Conservation (phyloP, 257 asterid species). For the Solanum rostratum region DNA sequence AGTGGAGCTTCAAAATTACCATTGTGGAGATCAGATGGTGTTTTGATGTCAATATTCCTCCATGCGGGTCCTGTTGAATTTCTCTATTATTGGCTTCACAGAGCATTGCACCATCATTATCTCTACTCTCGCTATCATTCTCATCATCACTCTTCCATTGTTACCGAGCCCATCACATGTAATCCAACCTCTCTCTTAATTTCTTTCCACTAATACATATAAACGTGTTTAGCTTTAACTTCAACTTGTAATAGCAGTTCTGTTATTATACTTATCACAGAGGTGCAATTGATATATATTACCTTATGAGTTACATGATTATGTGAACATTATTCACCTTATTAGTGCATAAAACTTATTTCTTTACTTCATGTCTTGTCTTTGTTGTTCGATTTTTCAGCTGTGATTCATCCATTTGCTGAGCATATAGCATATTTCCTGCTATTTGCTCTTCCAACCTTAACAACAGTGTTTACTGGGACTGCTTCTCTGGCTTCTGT, state of each 20-base stretch:
- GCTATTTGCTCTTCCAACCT: constrained; percentile 57
- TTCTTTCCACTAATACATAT: no score
- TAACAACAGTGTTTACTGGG: constrained; percentile 23
- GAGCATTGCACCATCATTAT: background rate
- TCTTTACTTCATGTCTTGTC: background rate
- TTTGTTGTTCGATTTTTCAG: constrained; percentile 31
- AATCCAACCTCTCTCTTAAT: no score
- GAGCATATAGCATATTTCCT: constrained; percentile 64
- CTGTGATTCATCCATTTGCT: constrained; percentile 87
- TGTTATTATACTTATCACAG: background rate
- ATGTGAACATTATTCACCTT: background rate
- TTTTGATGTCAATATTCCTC: background rate
- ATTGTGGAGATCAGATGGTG: background rate
- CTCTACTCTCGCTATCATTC: constrained; percentile 1
- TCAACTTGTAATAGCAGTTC: no score
- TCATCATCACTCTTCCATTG: constrained; percentile 2
- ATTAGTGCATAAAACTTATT: background rate
- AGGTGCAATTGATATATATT: background rate
- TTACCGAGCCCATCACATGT: constrained; percentile 1
- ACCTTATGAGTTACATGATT: background rate
- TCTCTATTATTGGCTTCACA: background rate
- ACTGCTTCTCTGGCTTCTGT: constrained; percentile 6
- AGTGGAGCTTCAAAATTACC: background rate
- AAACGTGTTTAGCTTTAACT: no score
- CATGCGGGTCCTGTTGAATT: background rate